phyloP scores from a whole-genome alignment of 2,329 filamentous ascomycete species.

The Aspergillus spinulosporus region DNA sequence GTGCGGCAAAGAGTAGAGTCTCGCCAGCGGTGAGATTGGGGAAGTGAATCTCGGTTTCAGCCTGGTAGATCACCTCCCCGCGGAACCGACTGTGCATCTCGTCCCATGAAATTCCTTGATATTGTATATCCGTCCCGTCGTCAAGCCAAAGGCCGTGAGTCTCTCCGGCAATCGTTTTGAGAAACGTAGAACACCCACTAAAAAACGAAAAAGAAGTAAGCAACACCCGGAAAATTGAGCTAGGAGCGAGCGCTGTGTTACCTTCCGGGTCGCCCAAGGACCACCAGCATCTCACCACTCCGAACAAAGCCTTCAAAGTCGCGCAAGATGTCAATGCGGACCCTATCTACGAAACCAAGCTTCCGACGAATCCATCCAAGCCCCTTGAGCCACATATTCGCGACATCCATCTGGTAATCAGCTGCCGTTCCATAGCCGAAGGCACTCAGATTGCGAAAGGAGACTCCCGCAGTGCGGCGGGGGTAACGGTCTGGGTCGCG shows the following conservation, averaged over 20 bases:
- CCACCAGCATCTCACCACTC: conserved; percentile 57
- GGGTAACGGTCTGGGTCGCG: conserved; percentile 35
- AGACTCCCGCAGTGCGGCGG: conserved; percentile 40
- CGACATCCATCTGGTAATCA: conserved; percentile 48
- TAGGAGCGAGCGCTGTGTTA: conserved; percentile 16
- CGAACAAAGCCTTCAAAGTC: conserved; percentile 63
- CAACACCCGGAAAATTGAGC: background rate
- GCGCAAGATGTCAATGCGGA: conserved; percentile 59
- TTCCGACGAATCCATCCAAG: conserved; percentile 29
- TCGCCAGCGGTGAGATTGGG: conserved; percentile 74
- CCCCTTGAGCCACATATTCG: conserved; percentile 44
- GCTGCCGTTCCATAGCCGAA: conserved; percentile 46
- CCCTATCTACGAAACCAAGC: conserved; percentile 35
- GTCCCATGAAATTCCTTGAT: conserved; percentile 64
- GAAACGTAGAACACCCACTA: conserved; percentile 70
- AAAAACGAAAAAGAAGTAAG: background rate
- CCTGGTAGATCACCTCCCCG: conserved; percentile 84
- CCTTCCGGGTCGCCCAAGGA: conserved; percentile 52
- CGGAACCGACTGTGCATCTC: conserved; percentile 75
- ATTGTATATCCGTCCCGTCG: conserved; percentile 72
- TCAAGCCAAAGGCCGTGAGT: conserved; percentile 77
- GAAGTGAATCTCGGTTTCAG: conserved; percentile 80
- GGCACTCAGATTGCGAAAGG: conserved; percentile 47
- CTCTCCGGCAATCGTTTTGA: conserved; percentile 82
- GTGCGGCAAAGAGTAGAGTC: conserved; percentile 73